Conservation (phyloP, 805 yeast genomes). For the Candida lessepsii region DNA sequence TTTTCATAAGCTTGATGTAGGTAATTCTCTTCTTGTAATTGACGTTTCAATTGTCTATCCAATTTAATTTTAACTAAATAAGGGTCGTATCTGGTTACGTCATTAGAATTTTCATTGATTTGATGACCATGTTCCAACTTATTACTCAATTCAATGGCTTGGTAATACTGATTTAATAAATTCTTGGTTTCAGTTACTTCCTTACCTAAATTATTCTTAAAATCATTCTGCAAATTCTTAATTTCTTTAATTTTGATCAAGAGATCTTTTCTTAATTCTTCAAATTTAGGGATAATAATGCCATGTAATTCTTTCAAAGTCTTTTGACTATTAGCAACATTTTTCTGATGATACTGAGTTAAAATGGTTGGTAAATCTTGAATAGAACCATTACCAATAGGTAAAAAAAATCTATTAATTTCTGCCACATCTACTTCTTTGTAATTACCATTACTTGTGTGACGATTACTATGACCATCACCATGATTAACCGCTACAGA, state of each 20-base stretch:
- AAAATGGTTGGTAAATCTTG: slow-evolving; percentile 78
- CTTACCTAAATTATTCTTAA: slow-evolving; percentile 68
- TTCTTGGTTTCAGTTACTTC: slow-evolving; percentile 46
- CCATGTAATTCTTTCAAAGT: slow-evolving; percentile 51
- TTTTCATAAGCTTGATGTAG: slow-evolving; percentile 86
- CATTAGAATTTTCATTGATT: slow-evolving; percentile 10
- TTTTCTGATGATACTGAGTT: slow-evolving; percentile 47
- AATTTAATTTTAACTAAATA: slow-evolving; percentile 67
- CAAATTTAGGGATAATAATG: slow-evolving; percentile 52
- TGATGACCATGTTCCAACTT: slow-evolving; percentile 30
- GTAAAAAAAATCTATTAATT: slow-evolving; percentile 58
- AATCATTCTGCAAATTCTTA: slow-evolving; percentile 77
- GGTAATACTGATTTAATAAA: slow-evolving; percentile 48
- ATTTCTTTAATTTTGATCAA: slow-evolving; percentile 85
- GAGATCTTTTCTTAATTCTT: slow-evolving; percentile 66
- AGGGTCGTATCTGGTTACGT: slow-evolving; percentile 66
- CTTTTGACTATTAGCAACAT: slow-evolving; percentile 33
- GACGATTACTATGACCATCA: slow-evolving; percentile 16
- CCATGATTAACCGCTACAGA: slow-evolving; percentile 14
- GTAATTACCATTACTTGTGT: slow-evolving; percentile 5
- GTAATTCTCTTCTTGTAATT: slow-evolving; percentile 79
- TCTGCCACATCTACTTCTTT: slow-evolving; percentile 30
- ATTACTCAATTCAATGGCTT: slow-evolving; percentile 64
- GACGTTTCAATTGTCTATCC: slow-evolving; percentile 76
- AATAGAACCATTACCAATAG: slow-evolving; percentile 69